Evolutionary conservation across 768 basidiomycete species (phyloP).

Genomic region (Leccinum pellstonianum): DNA sequence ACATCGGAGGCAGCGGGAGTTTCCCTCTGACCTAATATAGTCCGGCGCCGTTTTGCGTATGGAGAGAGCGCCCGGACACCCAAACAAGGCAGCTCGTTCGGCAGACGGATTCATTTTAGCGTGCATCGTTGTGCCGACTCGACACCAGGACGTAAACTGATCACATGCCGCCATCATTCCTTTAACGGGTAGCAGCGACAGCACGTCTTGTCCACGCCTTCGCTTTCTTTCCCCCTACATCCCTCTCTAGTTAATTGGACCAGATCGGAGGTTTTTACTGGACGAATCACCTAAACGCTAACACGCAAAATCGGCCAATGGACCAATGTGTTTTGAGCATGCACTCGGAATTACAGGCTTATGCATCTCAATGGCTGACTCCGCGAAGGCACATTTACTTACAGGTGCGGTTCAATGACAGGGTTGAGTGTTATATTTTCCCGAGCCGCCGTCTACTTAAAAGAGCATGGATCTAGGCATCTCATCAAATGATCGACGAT

Average conservation of each 20-base stretch:
- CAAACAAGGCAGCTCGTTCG: slow-evolving; percentile 7
- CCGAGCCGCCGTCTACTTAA: slow-evolving; percentile 10
- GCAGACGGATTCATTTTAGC: slow-evolving; percentile 12
- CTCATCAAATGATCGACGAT: slow-evolving; percentile 26
- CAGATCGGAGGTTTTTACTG: neutral
- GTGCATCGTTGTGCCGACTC: slow-evolving; percentile 12
- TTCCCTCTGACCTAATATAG: slow-evolving; percentile 9
- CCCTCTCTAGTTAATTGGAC: neutral
- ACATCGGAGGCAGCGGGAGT: slow-evolving; percentile 14
- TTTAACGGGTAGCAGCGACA: slow-evolving; percentile 7
- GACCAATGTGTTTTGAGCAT: slow-evolving; percentile 3
- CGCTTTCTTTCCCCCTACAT: neutral
- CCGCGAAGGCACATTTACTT: slow-evolving; percentile 22
- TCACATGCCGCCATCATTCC: slow-evolving; percentile 25
- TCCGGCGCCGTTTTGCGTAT: slow-evolving; percentile 11
- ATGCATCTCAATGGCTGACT: slow-evolving; percentile 14
- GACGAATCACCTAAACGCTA: slow-evolving; percentile 1
- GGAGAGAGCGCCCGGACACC: slow-evolving; percentile 7
- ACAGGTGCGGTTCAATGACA: slow-evolving; percentile 14
- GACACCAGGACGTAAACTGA: slow-evolving; percentile 26
- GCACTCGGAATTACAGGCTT: slow-evolving; percentile 12
- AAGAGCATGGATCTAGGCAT: slow-evolving; percentile 19
- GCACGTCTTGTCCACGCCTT: slow-evolving; percentile 18
- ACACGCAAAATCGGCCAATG: slow-evolving; percentile 12
- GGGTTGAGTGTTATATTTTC: slow-evolving; percentile 20